Percentiles rank a stretch among this genome's conserved stretches.
phyloP scores from a whole-genome alignment of 2,329 filamentous ascomycete genomes.

The Ramularia endophylla region DNA sequence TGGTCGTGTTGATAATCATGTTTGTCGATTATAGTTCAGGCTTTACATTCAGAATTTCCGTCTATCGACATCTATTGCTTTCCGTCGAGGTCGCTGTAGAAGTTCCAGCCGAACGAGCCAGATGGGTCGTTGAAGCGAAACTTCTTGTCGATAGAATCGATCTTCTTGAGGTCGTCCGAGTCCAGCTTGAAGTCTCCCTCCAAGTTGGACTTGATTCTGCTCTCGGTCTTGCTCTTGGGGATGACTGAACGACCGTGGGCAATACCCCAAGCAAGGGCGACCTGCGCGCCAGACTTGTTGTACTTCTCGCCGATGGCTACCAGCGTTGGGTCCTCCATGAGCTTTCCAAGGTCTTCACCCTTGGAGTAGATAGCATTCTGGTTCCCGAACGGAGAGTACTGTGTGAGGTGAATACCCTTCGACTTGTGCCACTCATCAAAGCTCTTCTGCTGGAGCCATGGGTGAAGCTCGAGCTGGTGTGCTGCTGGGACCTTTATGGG shows the following conservation, averaged over 20 bases:
- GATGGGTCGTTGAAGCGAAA: constrained; percentile 57
- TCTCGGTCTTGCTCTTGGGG: constrained; percentile 46
- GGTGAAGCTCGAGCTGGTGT: constrained; percentile 49
- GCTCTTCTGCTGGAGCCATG: constrained; percentile 46
- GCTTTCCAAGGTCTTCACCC: constrained; percentile 39
- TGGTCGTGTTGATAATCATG: no score
- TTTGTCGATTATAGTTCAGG: no score
- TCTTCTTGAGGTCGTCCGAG: constrained; percentile 51
- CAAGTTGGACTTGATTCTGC: constrained; percentile 30
- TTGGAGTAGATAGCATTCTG: constrained; percentile 45
- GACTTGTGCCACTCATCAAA: constrained; percentile 46
- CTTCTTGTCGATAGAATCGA: constrained; percentile 53
- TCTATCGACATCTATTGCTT: constrained; percentile 33
- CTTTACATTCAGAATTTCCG: no score
- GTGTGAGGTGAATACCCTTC: constrained; percentile 49
- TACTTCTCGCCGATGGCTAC: constrained; percentile 49
- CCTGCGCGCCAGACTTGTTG: constrained; percentile 46
- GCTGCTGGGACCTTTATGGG: constrained; percentile 25
- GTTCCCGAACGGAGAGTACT: constrained; percentile 53
- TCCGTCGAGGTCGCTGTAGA: constrained; percentile 55
- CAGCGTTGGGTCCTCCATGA: constrained; percentile 48
- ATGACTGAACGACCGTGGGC: constrained; percentile 47
- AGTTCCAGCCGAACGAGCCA: constrained; percentile 51
- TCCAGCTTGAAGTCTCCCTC: constrained; percentile 53
- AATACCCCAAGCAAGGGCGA: constrained; percentile 51